phyloP scores from a whole-genome alignment of 352 stramenopile genomes.

The Phytophthora vignae region DNA sequence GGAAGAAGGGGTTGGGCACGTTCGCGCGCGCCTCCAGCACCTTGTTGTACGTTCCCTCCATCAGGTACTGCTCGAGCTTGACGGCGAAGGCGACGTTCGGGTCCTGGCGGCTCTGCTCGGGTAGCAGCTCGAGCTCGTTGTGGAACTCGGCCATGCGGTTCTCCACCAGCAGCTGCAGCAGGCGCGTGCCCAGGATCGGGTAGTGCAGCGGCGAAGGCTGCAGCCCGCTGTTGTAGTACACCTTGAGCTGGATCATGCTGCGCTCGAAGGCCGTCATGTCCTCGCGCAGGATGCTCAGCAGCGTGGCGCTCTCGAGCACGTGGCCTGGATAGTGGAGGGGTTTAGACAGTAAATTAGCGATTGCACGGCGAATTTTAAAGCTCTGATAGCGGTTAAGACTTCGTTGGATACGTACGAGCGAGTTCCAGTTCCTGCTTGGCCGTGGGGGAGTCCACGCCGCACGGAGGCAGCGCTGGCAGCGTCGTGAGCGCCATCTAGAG shows the following conservation, averaged over 20 bases:
- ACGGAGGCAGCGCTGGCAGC: slow-evolving; percentile 87
- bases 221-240: slow-evolving; percentile 77
- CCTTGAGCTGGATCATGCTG: slow-evolving; percentile 91
- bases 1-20: slow-evolving; percentile 93
- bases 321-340: slow-evolving; percentile 50
- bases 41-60: slow-evolving; percentile 95
- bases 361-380: background rate
- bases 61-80: slow-evolving; percentile 93
- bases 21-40: slow-evolving; percentile 87
- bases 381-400: background rate
- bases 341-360: background rate
- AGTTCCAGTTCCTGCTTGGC: slow-evolving; percentile 75
- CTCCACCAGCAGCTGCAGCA: slow-evolving; percentile 92
- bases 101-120: slow-evolving; percentile 81
- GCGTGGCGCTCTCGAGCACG: slow-evolving; percentile 90
- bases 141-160: slow-evolving; percentile 95
- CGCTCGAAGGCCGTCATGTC: slow-evolving; percentile 90
- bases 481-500: slow-evolving; percentile 85
- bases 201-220: slow-evolving; percentile 80
- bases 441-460: slow-evolving; percentile 52
- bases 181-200: slow-evolving; percentile 88
- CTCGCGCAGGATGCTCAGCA: slow-evolving; percentile 87
- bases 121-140: slow-evolving; percentile 92
- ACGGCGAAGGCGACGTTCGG: slow-evolving; percentile 91
- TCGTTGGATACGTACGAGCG: slow-evolving; percentile 58